Percentiles rank a stretch among this genome's conserved stretches.
Evolutionary conservation across 2,329 filamentous ascomycete genomes (phyloP).

Genomic region (Sporothrix sp.): DNA sequence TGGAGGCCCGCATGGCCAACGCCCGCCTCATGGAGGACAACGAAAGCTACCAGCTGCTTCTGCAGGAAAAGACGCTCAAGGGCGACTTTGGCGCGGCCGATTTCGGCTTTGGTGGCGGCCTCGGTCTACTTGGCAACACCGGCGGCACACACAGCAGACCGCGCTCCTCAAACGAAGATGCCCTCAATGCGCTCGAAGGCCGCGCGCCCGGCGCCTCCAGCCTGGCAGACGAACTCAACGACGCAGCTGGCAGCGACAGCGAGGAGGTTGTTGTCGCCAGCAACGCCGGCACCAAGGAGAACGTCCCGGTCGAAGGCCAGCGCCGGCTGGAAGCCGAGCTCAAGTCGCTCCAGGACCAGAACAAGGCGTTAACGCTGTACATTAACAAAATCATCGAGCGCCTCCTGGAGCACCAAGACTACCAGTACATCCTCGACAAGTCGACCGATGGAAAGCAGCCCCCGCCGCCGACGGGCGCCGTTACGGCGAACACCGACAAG

Average conservation of each 20-base stretch:
- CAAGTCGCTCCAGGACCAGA: conserved; percentile 76
- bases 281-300: not conserved
- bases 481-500: conserved; percentile 55
- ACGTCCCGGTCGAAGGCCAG: conserved; percentile 33
- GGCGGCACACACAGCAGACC: conserved; percentile 13
- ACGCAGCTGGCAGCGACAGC: conserved; percentile 31
- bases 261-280: conserved; percentile 1
- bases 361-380: conserved; percentile 93
- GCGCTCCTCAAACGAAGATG: conserved; percentile 49
- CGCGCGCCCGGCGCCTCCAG: conserved; percentile 33
- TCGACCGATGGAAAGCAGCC: conserved; percentile 53
- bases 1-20: conserved; percentile 92
- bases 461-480: conserved; percentile 31
- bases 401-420: conserved; percentile 86
- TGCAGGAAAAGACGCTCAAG: conserved; percentile 91
- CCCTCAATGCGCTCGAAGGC: conserved; percentile 55
- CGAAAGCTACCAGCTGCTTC: conserved; percentile 90
- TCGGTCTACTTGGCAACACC: not conserved
- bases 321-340: conserved; percentile 69
- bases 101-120: conserved; percentile 55
- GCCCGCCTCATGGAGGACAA: conserved; percentile 97
- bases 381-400: conserved; percentile 99
- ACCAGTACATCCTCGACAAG: conserved; percentile 85
- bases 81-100: conserved; percentile 81
- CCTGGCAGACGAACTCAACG: conserved; percentile 82